Evolutionary conservation across 495 filamentous ascomycete genomes (phyloP), one percentile per base, ranked within the genome.

Genomic region (Penicillium herquei): DNA sequence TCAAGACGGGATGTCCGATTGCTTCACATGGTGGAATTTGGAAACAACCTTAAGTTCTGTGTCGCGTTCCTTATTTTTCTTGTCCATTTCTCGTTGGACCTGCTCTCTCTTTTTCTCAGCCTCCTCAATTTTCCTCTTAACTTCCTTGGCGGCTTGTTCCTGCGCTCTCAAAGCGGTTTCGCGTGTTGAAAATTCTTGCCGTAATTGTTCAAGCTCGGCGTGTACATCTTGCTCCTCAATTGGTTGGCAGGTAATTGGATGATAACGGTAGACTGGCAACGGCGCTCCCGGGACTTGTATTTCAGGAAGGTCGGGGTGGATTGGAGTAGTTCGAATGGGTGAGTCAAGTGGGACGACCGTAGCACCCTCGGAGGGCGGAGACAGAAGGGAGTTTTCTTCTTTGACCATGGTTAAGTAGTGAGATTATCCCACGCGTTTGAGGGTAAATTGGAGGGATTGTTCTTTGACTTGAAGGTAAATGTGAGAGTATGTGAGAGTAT

Each of bases 31-130:
- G 49, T 75, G 76, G 39, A 68, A 77, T 40, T 79, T 79, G 53
- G 72, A 72, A 0, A 76, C 54, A 13, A 79, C 70, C 51, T 76
- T 78, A 65, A 76, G 64, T 59, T 79, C 76, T 1, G 67, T 74
- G 42, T 79, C 71, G 14, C 72, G 60, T 52, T 77, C 74, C 49
- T 75, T 77, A 31, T 66, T 61, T 57, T 78, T 79, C 60, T 77
- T 77, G 46, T 78, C 75, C 55, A 79, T 71, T 6, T 67, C 67
- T 51, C 64, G 69, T 49, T 78, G 72, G 0, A 77, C 62, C 14
- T 78, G 68, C 34, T 74, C 72, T 44, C 65, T 69, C 57, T 76
- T 78, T 52, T 62, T 63, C 52, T 74, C 68, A 1, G 66, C 62
- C 34, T 70, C 70, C 41, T 76, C 66, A 31, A 79, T 58, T 44